phyloP scores from a whole-genome alignment of 2,329 filamentous ascomycete genomes.

The Clarireedia homoeocarpa region DNA sequence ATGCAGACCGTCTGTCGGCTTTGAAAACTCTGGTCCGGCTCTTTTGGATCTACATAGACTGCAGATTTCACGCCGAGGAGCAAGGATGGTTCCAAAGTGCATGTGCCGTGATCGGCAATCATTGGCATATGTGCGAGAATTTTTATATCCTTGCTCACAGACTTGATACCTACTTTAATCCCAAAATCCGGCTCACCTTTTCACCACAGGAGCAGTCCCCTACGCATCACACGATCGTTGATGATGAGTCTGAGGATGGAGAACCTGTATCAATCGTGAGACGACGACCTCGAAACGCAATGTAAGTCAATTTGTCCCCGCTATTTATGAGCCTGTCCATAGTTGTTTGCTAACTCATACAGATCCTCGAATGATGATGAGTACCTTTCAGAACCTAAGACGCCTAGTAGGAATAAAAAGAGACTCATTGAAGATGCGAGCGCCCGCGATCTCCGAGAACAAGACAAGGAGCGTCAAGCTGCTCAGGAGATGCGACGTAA shows the following conservation, averaged over 20 bases:
- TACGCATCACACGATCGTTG: no score
- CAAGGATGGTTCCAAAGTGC: background rate
- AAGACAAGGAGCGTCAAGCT: conserved; percentile 43
- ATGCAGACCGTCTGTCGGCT: conserved; percentile 4
- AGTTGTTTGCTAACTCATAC: background rate
- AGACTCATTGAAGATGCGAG: conserved; percentile 39
- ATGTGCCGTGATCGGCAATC: background rate
- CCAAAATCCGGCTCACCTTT: background rate
- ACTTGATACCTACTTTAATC: conserved; percentile 4
- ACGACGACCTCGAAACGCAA: conserved; percentile 22
- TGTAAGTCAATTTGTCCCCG: conserved; percentile 10
- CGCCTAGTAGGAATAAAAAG: conserved; percentile 28
- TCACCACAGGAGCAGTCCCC: background rate
- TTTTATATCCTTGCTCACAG: background rate
- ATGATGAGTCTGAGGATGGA: conserved; percentile 19
- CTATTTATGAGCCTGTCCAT: background rate
- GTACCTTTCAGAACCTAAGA: background rate
- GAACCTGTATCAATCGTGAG: conserved; percentile 34
- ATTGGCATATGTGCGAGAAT: background rate
- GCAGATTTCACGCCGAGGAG: conserved; percentile 14
- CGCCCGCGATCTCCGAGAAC: conserved; percentile 42
- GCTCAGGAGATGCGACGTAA: conserved; percentile 45
- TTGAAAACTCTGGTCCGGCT: conserved; percentile 19
- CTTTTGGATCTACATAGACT: conserved; percentile 28
- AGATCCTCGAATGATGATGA: background rate